A percentile compares a stretch with the other conserved stretches of the same genome.
Evolutionary conservation across 2,329 filamentous ascomycete genomes (phyloP).

Genomic region (Venturiaceae sp.): DNA sequence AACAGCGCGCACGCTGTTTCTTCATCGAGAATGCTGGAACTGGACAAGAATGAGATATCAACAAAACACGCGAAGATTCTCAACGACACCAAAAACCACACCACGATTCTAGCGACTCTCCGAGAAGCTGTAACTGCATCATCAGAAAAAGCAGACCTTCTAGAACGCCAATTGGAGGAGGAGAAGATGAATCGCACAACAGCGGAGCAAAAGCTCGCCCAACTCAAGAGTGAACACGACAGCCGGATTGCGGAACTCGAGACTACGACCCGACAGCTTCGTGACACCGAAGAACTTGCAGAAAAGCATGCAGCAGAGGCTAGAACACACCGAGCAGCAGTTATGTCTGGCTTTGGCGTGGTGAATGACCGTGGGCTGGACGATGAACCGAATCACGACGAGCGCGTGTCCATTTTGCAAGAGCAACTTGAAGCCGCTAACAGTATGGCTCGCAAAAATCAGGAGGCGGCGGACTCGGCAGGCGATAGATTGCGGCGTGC

Average conservation of each 20-base stretch:
- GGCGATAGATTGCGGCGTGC: slow-evolving; percentile 84
- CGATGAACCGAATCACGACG: slow-evolving; percentile 43
- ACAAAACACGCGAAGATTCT: slow-evolving; percentile 58
- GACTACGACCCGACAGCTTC: slow-evolving; percentile 60
- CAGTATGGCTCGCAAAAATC: slow-evolving; percentile 74
- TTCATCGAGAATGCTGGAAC: slow-evolving; percentile 60
- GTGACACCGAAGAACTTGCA: slow-evolving; percentile 78
- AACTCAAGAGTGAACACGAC: slow-evolving; percentile 76
- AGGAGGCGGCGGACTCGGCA: slow-evolving; percentile 75
- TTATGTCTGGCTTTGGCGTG: slow-evolving; percentile 74
- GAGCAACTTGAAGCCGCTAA: slow-evolving; percentile 72
- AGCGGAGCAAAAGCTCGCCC: slow-evolving; percentile 66
- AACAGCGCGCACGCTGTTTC: slow-evolving; percentile 66
- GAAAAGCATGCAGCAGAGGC: slow-evolving; percentile 85
- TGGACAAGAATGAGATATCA: slow-evolving; percentile 77
- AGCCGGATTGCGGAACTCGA: slow-evolving; percentile 69
- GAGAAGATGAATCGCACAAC: slow-evolving; percentile 67
- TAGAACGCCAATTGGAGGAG: slow-evolving; percentile 76
- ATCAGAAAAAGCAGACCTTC: slow-evolving; percentile 60
- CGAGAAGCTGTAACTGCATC: slow-evolving; percentile 71
- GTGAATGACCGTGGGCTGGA: slow-evolving; percentile 47
- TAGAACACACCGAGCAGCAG: slow-evolving; percentile 69
- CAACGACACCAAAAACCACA: slow-evolving; percentile 59
- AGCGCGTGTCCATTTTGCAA: slow-evolving; percentile 65
- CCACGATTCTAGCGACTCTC: slow-evolving; percentile 62